Evolutionary conservation across 2,329 filamentous ascomycete species (phyloP), one percentile per base, ranked within the genome.

Genomic region (Alternaria angustiovoidea): DNA sequence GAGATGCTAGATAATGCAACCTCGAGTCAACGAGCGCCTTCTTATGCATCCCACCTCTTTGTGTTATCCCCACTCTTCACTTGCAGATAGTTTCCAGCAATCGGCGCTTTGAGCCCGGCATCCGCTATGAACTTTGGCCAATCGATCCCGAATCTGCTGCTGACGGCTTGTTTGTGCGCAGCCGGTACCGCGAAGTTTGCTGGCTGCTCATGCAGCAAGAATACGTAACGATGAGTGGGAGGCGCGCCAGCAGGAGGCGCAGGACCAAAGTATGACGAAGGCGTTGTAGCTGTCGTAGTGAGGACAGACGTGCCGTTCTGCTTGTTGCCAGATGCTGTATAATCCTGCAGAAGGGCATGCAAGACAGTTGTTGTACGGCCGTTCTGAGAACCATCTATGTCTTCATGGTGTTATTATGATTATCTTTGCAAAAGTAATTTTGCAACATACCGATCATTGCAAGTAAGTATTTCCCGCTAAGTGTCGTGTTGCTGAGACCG

Each of bases 181-280:
- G 66, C 54, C 2, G 70, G 70, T 3, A 73, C 68, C 9, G 64
- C 64, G 47, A 73, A 73, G 42, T 66, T 69, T 8, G 47, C 71
- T 0, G 73, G 73, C 59, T 76, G 73, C 46, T 65, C 62, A 42
- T 75, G 73, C 54, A 76, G 55, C 44, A 76, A 24, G 44, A 75
- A 73, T 4, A 76, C 60, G 61, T 76, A 76, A 54, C 72, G 70
- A 56, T 76, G 73, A 9, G 73, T 73, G 14, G 69, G 56, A 2
- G 73, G 71, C 3, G 57, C 64, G 41, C 74, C 73, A 12, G 72
- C 70, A 1, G 72, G 72, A 7, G 73, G 73, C 7, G 71, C 67
- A 48, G 73, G 73, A 8, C 72, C 73, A 20, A 75, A 71, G 64
- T 76, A 76, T 11, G 70, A 71, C 2, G 70, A 63, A 1, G 73